Conservation (phyloP, 805 yeast genomes). For the Cyberlindnera mrakii region DNA sequence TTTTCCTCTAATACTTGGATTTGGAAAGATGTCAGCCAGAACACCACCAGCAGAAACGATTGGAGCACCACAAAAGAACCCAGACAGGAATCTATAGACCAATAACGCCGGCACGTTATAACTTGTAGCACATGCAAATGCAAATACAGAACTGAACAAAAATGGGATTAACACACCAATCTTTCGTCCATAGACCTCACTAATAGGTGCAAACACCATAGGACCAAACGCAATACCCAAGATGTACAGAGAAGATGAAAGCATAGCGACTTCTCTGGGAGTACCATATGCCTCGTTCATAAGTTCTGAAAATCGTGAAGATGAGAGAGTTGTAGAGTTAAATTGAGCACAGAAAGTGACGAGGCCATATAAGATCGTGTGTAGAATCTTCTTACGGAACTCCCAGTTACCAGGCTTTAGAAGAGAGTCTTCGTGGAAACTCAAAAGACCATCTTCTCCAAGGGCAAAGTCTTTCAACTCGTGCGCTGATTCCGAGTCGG, state of each 20-base stretch:
- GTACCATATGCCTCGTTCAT: conserved; percentile 34
- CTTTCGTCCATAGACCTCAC: conserved; percentile 36
- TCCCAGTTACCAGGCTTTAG: conserved; percentile 33
- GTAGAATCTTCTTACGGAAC: conserved; percentile 26
- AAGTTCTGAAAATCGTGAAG: conserved; percentile 28
- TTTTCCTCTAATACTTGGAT: conserved; percentile 43
- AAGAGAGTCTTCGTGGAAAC: conserved; percentile 5
- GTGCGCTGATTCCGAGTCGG: too few relatives aligned
- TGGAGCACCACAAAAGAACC: conserved; percentile 56
- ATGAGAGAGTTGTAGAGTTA: conserved; percentile 45
- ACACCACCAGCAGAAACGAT: conserved; percentile 53
- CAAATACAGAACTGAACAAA: conserved; percentile 33
- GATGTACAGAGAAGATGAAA: conserved; percentile 54
- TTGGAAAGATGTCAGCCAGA: conserved; percentile 43
- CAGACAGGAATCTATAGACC: conserved; percentile 51
- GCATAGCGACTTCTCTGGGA: conserved; percentile 39
- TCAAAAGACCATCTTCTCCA: conserved; percentile 11
- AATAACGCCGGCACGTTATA: conserved; percentile 45
- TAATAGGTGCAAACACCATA: conserved; percentile 54
- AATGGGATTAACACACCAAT: conserved; percentile 39
- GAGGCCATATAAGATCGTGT: conserved; percentile 34
- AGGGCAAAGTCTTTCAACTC: background rate
- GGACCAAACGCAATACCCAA: conserved; percentile 61
- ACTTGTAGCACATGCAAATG: conserved; percentile 46
- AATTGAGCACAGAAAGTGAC: conserved; percentile 40